Evolutionary conservation across 2,329 filamentous ascomycete species (phyloP).

Genomic region (Xylaria sp.): DNA sequence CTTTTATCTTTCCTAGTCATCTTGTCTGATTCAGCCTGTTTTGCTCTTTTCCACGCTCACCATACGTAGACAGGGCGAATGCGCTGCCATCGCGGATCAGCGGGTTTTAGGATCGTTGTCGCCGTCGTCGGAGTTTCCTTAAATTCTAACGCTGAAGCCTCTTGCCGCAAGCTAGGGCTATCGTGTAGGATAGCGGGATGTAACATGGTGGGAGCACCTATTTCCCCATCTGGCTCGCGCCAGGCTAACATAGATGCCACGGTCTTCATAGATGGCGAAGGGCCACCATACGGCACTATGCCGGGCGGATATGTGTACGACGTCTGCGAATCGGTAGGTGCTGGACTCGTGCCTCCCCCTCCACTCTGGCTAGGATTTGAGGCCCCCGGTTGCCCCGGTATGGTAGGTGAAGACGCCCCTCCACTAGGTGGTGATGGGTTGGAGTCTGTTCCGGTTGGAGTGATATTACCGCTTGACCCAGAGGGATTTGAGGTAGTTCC

Average conservation of each 20-base stretch:
- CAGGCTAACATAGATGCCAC: conserved; percentile 43
- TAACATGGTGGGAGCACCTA: conserved; percentile 37
- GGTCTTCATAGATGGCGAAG: conserved; percentile 42
- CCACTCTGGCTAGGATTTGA: conserved; percentile 27
- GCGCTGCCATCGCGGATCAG: conserved; percentile 35
- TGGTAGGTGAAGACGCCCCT: conserved; percentile 21
- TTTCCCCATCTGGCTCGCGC: conserved; percentile 38
- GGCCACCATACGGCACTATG: conserved; percentile 44
- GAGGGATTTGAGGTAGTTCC: conserved; percentile 16
- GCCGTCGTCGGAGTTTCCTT: conserved; percentile 36
- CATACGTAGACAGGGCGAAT: conserved; percentile 38
- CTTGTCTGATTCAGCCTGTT: conserved; percentile 8
- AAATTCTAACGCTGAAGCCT: conserved; percentile 28
- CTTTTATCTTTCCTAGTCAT: conserved; percentile 21
- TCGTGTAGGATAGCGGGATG: conserved; percentile 30
- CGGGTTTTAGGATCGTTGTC: conserved; percentile 5
- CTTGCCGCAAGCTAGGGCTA: conserved; percentile 2
- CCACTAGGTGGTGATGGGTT: conserved; percentile 23
- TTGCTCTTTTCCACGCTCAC: conserved; percentile 20
- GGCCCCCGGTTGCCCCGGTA: conserved; percentile 23
- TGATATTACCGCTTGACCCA: conserved; percentile 20
- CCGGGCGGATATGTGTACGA: conserved; percentile 45
- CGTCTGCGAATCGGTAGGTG: conserved; percentile 32
- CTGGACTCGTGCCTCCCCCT: conserved; percentile 25
- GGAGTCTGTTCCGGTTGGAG: conserved; percentile 25